Conservation (phyloP, 169 alveolate genomes). For the Cytauxzoon felis region DNA sequence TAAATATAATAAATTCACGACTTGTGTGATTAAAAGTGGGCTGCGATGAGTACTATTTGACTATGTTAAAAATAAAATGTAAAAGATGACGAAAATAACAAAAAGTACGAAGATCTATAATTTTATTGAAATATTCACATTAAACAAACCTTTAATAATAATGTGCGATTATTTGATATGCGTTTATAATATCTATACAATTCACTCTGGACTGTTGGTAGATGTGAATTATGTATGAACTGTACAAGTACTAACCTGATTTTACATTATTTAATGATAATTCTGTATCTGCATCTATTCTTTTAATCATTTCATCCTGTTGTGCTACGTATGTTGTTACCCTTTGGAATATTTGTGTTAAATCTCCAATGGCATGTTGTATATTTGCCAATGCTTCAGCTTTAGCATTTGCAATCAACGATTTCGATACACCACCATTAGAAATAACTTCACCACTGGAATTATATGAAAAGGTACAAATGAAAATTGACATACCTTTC, state of each 20-base stretch:
- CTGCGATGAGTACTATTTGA: neutral
- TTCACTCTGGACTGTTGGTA: conserved; percentile 47
- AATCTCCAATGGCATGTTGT: conserved; percentile 73
- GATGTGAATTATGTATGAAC: conserved; percentile 21
- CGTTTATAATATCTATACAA: conserved; percentile 49
- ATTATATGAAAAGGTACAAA: neutral
- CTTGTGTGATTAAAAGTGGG: no score
- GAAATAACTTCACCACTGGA: conserved; percentile 32
- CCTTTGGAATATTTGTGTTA: conserved; percentile 71
- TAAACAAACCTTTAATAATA: conserved; percentile 26
- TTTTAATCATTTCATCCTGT: conserved; percentile 75
- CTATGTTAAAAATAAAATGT: conserved; percentile 39
- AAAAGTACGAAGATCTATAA: conserved; percentile 21
- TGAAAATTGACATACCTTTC: conserved; percentile 33
- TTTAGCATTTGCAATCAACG: conserved; percentile 51
- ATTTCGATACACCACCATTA: conserved; percentile 43
- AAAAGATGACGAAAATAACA: conserved; percentile 27
- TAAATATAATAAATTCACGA: no score
- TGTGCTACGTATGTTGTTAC: conserved; percentile 71
- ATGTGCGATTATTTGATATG: conserved; percentile 57
- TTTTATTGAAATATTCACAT: neutral
- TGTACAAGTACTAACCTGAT: conserved; percentile 54
- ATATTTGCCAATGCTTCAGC: conserved; percentile 74
- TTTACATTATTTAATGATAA: conserved; percentile 60
- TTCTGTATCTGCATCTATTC: conserved; percentile 73